These are phyloP conservation scores for Cyclocybe cylindracea DNA, from an alignment of 768 basidiomycete genomes.

Conservation along the genomic window DNA sequence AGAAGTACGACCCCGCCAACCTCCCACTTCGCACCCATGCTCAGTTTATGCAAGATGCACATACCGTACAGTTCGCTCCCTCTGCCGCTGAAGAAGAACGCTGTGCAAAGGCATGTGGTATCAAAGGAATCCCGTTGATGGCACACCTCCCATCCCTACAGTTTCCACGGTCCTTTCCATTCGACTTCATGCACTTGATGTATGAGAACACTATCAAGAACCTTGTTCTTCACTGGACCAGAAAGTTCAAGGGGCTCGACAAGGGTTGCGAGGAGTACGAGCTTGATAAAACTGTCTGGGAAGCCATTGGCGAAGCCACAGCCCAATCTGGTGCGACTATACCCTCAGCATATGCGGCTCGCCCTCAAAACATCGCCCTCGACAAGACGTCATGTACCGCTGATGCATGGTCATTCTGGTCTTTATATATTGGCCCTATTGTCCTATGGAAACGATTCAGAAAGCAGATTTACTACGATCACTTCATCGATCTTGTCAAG, in stretches of 20 bases:
- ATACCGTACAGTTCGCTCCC: no score
- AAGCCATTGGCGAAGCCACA: slow-evolving; percentile 11
- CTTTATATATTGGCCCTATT: slow-evolving; percentile 22
- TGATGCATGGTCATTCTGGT: slow-evolving; percentile 23
- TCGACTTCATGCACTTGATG: no score
- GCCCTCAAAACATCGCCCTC: slow-evolving; percentile 24
- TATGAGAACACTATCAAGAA: no score
- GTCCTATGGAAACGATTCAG: slow-evolving; percentile 21
- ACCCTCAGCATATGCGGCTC: slow-evolving; percentile 27
- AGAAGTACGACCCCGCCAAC: slow-evolving; percentile 21
- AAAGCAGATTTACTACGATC: slow-evolving; percentile 30
- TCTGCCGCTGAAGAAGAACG: no score
- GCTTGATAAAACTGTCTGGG: slow-evolving; percentile 8
- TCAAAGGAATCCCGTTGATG: no score
- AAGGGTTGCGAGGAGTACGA: slow-evolving; percentile 24
- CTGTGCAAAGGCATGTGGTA: no score
- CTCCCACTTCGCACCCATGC: slow-evolving; percentile 38
- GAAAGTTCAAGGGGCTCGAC: slow-evolving; percentile 38
- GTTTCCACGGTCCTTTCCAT: no score
- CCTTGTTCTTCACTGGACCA: slow-evolving; percentile 41
- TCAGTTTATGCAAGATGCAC: no score
- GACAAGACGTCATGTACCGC: slow-evolving; percentile 21
- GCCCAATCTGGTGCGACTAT: slow-evolving; percentile 20
- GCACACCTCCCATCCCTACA: no score
- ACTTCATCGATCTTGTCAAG: slow-evolving; percentile 36